Percentiles rank a stretch among this genome's conserved stretches.
Conservation (phyloP, 192 early-diverging fungal species). For the Phlyctochytrium planicorne region DNA sequence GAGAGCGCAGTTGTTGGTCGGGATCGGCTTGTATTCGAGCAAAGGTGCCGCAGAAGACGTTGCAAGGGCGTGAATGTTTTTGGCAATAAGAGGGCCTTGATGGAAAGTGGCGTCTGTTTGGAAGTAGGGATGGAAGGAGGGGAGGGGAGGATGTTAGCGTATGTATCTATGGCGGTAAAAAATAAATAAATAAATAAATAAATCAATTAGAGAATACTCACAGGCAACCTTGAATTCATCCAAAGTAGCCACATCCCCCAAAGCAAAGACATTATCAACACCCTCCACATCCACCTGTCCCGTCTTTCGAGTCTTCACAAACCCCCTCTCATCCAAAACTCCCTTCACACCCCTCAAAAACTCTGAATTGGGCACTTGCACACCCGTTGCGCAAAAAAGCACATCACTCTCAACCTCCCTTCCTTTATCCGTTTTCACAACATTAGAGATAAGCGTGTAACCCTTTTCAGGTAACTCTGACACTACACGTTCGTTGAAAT, state of each 20-base stretch:
- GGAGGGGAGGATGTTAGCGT: not conserved
- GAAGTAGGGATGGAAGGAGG: not conserved
- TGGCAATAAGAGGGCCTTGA: not conserved
- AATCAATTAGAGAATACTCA: not conserved
- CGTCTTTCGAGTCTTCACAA: not conserved
- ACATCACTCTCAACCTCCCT: not conserved
- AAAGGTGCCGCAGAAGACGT: not conserved
- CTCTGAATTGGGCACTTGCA: not conserved
- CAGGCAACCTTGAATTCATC: not conserved
- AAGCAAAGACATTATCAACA: not conserved
- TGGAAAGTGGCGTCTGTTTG: not conserved
- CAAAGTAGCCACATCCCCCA: not conserved
- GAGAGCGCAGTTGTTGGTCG: not conserved
- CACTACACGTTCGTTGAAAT: conserved; percentile 46
- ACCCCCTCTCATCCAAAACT: not conserved
- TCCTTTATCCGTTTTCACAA: conserved; percentile 1
- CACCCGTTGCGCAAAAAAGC: not conserved
- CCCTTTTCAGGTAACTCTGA: conserved; percentile 23
- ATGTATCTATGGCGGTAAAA: too few species aligned
- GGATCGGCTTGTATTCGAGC: not conserved
- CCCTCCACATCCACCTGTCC: not conserved
- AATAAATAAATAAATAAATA: too few species aligned
- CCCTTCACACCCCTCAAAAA: not conserved
- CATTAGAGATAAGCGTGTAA: conserved; percentile 7
- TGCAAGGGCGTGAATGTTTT: not conserved